Evolutionary conservation across 345 rosid genomes (phyloP).

Genomic region (Eucalyptus shirleyi): DNA sequence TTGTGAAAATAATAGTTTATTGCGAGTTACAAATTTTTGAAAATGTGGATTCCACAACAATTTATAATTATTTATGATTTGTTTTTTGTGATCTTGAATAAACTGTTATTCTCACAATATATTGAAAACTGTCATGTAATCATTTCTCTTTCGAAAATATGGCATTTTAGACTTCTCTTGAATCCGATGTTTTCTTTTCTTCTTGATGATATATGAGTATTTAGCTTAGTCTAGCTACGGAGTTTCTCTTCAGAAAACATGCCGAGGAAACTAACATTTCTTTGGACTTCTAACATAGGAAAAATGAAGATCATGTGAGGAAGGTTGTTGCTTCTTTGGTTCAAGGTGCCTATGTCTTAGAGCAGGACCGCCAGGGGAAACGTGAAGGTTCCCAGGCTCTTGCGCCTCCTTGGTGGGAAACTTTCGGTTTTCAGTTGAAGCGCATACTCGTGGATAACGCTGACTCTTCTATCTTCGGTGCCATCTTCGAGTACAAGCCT

Average conservation of each 20-base stretch:
- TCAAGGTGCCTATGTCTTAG: conserved; percentile 63
- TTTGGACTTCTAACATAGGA: conserved; percentile 25
- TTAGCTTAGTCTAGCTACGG: neutral
- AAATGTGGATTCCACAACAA: fast-evolving
- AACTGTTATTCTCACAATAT: fast-evolving
- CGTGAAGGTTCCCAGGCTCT: conserved; percentile 53
- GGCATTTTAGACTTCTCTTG: neutral
- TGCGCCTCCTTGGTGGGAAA: conserved; percentile 84
- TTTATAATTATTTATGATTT: no score
- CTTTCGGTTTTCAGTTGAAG: conserved; percentile 47
- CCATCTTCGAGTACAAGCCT: conserved; percentile 56
- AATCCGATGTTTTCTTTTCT: neutral
- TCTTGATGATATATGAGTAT: neutral
- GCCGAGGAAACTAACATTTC: neutral
- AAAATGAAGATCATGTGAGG: conserved; percentile 44
- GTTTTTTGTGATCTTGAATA: fast-evolving
- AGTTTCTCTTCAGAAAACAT: neutral
- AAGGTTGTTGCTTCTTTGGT: conserved; percentile 70
- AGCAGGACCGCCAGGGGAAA: conserved; percentile 71
- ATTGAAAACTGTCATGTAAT: fast-evolving
- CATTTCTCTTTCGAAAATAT: no score
- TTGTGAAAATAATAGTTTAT: no score
- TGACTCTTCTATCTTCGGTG: conserved; percentile 72
- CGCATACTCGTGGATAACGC: conserved; percentile 55
- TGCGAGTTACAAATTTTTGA: no score